phyloP scores from a whole-genome alignment of 345 rosid species.

The Citrus maxima region DNA sequence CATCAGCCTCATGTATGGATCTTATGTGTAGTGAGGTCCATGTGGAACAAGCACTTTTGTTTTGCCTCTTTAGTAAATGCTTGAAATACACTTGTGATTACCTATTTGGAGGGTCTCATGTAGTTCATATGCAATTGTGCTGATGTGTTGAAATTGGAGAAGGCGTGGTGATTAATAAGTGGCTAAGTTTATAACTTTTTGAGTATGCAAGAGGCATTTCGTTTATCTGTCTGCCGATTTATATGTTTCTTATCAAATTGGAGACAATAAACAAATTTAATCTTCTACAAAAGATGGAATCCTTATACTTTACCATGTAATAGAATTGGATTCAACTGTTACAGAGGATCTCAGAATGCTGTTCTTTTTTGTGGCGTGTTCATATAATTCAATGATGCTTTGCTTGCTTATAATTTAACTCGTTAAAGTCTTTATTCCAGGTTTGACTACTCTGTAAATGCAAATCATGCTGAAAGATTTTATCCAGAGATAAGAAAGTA shows the following conservation, averaged over 20 bases:
- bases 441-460: slow-evolving; percentile 63
- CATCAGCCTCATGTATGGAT: background rate
- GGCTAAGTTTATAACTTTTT: background rate
- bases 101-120: background rate
- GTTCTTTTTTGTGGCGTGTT: background rate
- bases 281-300: background rate
- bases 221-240: background rate
- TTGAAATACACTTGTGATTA: background rate
- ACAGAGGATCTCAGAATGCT: background rate
- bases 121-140: slow-evolving; percentile 1
- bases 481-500: slow-evolving; percentile 78
- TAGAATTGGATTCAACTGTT: background rate
- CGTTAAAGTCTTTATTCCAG: slow-evolving; percentile 31
- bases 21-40: background rate
- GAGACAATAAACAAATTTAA: background rate
- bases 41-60: background rate
- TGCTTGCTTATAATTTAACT: slow-evolving; percentile 9
- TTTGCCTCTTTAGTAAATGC: background rate
- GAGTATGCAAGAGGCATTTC: background rate
- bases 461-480: slow-evolving; percentile 49
- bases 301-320: background rate
- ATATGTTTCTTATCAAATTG: background rate
- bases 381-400: background rate
- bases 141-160: background rate
- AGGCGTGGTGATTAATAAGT: background rate